Conservation (phyloP, 2,329 filamentous ascomycete species). For the Shiraia sp. region DNA sequence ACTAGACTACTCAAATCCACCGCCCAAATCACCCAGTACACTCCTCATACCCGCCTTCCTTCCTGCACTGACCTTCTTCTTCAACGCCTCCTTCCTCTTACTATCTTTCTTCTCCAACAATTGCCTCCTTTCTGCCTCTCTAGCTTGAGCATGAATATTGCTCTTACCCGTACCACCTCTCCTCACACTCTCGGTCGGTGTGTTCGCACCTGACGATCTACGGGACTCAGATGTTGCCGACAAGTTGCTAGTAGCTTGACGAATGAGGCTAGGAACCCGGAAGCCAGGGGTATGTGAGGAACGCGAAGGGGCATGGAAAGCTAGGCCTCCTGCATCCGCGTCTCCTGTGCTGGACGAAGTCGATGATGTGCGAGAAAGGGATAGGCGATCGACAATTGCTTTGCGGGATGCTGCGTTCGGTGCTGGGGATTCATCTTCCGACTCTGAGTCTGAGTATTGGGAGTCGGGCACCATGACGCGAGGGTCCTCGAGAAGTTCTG, state of each 20-base stretch:
- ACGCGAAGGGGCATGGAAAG: slow-evolving; percentile 57
- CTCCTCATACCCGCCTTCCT: slow-evolving; percentile 35
- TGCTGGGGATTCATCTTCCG: slow-evolving; percentile 43
- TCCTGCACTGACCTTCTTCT: slow-evolving; percentile 45
- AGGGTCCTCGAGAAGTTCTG: slow-evolving; percentile 75
- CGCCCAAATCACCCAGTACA: slow-evolving; percentile 36
- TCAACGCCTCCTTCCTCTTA: slow-evolving; percentile 54
- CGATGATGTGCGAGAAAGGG: slow-evolving; percentile 61
- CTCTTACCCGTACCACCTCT: slow-evolving; percentile 61
- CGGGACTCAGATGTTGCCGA: slow-evolving; percentile 30
- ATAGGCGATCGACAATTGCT: slow-evolving; percentile 72
- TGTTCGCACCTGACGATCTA: slow-evolving; percentile 37
- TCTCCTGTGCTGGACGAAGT: slow-evolving; percentile 17
- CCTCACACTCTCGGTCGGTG: slow-evolving; percentile 41
- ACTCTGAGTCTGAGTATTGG: slow-evolving; percentile 45
- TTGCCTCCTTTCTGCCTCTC: slow-evolving; percentile 60
- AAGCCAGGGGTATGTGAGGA: slow-evolving; percentile 50
- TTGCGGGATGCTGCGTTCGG: slow-evolving; percentile 45
- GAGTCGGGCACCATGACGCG: slow-evolving; percentile 60
- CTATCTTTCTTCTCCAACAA: slow-evolving; percentile 57
- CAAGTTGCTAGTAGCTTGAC: slow-evolving; percentile 68
- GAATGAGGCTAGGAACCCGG: slow-evolving; percentile 71
- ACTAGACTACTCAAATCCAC: slow-evolving; percentile 40
- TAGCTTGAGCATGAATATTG: slow-evolving; percentile 62
- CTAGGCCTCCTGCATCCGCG: slow-evolving; percentile 49